phyloP scores from a whole-genome alignment of 495 filamentous ascomycete species.

The Sordaria brevicollis region DNA sequence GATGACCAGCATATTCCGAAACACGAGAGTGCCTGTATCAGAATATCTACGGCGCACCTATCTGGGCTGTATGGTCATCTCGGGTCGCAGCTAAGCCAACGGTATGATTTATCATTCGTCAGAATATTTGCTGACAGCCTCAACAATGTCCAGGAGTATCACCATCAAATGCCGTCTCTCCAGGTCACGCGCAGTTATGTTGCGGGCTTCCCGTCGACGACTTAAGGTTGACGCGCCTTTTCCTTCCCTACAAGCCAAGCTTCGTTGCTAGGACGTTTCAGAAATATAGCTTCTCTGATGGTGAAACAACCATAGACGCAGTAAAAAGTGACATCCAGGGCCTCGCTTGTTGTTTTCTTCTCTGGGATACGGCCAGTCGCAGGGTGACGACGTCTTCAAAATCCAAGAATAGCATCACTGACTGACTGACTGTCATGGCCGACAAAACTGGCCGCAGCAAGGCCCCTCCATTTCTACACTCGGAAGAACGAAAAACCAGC shows the following conservation, averaged over 20 bases:
- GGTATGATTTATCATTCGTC: not conserved
- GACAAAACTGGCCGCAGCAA: not conserved
- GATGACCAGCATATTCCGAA: constrained; percentile 9
- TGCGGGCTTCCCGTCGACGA: not conserved
- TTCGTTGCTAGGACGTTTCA: not conserved
- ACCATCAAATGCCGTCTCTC: not conserved
- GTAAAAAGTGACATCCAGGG: not conserved
- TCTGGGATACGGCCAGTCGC: not conserved
- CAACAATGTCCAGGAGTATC: not conserved
- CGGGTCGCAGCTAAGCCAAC: not conserved
- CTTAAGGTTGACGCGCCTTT: not conserved
- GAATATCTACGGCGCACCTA: not conserved
- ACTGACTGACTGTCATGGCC: not conserved
- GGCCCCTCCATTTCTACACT: not conserved
- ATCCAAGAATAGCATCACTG: not conserved
- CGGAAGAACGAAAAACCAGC: not conserved
- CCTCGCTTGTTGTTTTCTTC: not conserved
- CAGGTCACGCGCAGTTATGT: not conserved
- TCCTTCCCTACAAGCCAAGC: not conserved
- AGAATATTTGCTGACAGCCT: not conserved
- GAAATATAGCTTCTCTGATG: not conserved
- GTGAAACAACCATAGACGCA: not conserved
- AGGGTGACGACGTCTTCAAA: not conserved
- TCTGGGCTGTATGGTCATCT: not conserved
- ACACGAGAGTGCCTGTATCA: constrained; percentile 9